Conservation (phyloP, 768 basidiomycete genomes). For the Termitomyces sp. region DNA sequence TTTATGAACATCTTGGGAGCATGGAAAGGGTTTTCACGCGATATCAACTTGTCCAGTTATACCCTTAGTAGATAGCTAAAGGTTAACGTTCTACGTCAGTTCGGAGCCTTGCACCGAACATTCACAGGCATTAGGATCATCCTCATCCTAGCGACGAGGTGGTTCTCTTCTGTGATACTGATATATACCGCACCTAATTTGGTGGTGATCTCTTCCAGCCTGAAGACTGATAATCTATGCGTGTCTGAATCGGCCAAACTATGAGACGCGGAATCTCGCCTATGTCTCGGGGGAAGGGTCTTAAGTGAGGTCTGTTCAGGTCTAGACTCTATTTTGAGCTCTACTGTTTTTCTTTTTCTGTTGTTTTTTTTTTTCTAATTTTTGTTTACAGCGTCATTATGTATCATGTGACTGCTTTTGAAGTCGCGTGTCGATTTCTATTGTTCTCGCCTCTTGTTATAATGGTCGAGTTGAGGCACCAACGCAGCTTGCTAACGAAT, state of each 20-base stretch:
- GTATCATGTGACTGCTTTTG: not conserved
- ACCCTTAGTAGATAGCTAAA: constrained; percentile 2
- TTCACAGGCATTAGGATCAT: constrained; percentile 1
- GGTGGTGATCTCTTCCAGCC: not conserved
- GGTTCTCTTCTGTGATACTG: not conserved
- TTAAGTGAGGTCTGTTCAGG: too few species aligned
- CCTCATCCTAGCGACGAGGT: constrained; percentile 6
- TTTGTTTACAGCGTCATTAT: too few species aligned
- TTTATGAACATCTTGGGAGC: too few species aligned
- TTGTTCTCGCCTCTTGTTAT: constrained; percentile 9
- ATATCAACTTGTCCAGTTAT: constrained; percentile 9
- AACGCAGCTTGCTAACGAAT: not conserved
- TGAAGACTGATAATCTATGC: too few species aligned
- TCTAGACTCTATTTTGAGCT: too few species aligned
- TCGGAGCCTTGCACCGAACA: constrained; percentile 5
- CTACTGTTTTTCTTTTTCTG: too few species aligned
- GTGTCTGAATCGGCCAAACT: too few species aligned
- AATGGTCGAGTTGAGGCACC: constrained; percentile 1
- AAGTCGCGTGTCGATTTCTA: not conserved
- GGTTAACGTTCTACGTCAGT: constrained; percentile 1
- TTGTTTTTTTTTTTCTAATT: too few species aligned
- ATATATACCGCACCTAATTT: constrained; percentile 4
- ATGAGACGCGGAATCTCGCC: too few species aligned
- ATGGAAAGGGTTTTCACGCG: constrained; percentile 9
- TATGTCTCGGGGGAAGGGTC: too few species aligned